Evolutionary conservation across 805 yeast species (phyloP), one percentile per base, ranked within the genome.

Genomic region (Suhomyces sp.): DNA sequence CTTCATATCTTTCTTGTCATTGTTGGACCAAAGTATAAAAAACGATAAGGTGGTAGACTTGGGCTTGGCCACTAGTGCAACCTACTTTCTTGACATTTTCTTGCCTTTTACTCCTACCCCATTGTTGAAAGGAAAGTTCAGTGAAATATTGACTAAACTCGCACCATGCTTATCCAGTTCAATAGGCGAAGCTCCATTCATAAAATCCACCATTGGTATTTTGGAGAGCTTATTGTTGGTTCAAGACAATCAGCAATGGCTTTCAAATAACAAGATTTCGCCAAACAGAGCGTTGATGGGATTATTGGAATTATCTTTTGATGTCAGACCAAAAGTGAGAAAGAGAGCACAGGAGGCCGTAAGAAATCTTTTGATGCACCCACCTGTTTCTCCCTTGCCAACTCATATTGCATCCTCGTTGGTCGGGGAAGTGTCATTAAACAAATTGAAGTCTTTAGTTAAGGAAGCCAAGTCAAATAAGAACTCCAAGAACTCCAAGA

Each of bases 321-420:
- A 94, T 68, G 86, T 87, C 44, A 82, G 98, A 65, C 99, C 99
- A 35, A 94, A 94, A 62, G 96, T 94, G 10, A 83, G 99, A 67
- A 89, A 87, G 80, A 86, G 97, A 75, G 96, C 98, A 1, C 87
- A 85, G 61, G 99, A 94, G 52, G 88, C 97, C 1, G 78, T 94
- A n/a, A 71, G 78, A 46, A 78, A 75, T 3, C 73, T 94, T 27
- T 72, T 94, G 54, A 57, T 71, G 2, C 79, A 79, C 55, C 86
- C 88, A 2, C 96, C 97, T 9, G 78, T 87, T 0, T 87, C 91
- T 9, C 93, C 96, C 7, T 77, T 85, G 12, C 78, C 85, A 4
- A 86, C 82, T 40, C 97, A 93, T 65, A 86, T 89, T 39, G 96
- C 89, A 6, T 77, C 91, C n/a, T 66, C 74, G 1, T 63, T 82